phyloP scores from a whole-genome alignment of 345 rosid species.

The Rhizophora mangle region DNA sequence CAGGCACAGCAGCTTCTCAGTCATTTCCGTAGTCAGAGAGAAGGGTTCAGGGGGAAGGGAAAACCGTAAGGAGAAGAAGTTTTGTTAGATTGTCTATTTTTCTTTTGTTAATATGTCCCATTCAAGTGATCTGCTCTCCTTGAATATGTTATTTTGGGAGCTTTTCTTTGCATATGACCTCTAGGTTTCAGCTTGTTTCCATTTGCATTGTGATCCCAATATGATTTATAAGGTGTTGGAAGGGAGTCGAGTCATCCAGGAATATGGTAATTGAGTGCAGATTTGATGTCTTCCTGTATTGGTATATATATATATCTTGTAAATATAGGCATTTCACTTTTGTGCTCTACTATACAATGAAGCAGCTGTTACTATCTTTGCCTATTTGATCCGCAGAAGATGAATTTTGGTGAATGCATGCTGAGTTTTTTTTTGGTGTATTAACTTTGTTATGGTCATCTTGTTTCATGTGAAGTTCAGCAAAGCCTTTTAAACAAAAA shows the following conservation, averaged over 20 bases:
- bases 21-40: conserved; percentile 89
- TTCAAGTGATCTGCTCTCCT: conserved; percentile 5
- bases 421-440: too few species aligned
- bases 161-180: conserved; percentile 6
- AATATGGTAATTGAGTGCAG: conserved; percentile 27
- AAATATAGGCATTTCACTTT: conserved; percentile 18
- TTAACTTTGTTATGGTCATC: neutral
- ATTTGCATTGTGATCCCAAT: conserved; percentile 15
- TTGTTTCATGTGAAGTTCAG: neutral
- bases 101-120: conserved; percentile 14
- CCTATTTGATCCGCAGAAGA: too few species aligned
- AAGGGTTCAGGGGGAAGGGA: conserved; percentile 54
- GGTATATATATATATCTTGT: conserved; percentile 45
- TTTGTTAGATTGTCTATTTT: conserved; percentile 10
- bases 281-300: neutral
- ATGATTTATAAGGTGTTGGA: conserved; percentile 1
- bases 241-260: conserved; percentile 4
- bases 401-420: neutral
- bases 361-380: neutral
- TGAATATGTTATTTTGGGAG: conserved; percentile 6
- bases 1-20: conserved; percentile 96
- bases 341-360: conserved; percentile 18
- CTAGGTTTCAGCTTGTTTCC: conserved; percentile 14
- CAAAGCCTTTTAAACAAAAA: too few species aligned
- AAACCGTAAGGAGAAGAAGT: conserved; percentile 36